Conservation (phyloP, 176 grass and related monocot genomes). For the Oropetium thomaeum region DNA sequence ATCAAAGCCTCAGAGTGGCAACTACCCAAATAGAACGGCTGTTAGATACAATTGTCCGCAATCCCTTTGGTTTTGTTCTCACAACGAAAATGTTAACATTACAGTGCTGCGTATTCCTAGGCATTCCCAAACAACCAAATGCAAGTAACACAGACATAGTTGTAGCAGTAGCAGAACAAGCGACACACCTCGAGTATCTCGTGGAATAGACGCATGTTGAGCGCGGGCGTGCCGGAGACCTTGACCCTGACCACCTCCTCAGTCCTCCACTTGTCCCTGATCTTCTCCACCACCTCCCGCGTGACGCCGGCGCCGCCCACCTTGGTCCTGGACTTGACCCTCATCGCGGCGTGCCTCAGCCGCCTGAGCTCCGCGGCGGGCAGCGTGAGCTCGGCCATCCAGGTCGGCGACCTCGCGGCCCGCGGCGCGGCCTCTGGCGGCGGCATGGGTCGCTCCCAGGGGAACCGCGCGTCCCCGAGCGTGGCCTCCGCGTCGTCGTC, state of each 20-base stretch:
- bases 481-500: constrained; percentile 35
- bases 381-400: constrained; percentile 84
- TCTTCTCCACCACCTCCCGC: constrained; percentile 64
- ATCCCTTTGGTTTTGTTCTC: too few species aligned
- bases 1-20: neutral
- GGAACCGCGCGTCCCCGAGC: constrained; percentile 68
- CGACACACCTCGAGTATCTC: constrained; percentile 75
- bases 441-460: constrained; percentile 66
- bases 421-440: constrained; percentile 34
- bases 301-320: constrained; percentile 79
- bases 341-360: constrained; percentile 71
- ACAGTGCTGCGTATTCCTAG: neutral
- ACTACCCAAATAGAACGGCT: neutral
- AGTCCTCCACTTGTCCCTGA: constrained; percentile 82
- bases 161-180: neutral
- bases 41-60: neutral
- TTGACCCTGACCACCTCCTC: constrained; percentile 89
- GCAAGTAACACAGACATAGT: neutral
- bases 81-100: neutral
- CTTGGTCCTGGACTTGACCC: constrained; percentile 74
- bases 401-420: constrained; percentile 50
- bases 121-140: too few species aligned
- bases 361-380: constrained; percentile 73
- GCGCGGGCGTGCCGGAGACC: constrained; percentile 67
- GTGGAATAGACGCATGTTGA: constrained; percentile 93